phyloP scores from a whole-genome alignment of 306 rosid species.

The Medicago arabica region DNA sequence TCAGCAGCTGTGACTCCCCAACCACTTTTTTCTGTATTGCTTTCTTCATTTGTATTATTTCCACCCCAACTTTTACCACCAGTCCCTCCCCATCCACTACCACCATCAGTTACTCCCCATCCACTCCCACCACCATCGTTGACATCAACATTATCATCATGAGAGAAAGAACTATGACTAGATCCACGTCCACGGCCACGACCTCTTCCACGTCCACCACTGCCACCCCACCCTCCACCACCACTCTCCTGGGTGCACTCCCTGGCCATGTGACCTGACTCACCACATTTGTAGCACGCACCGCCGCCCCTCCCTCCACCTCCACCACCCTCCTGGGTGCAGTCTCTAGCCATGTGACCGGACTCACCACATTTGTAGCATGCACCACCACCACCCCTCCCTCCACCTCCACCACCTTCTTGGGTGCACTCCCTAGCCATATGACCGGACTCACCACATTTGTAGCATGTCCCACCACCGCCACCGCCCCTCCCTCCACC shows the following conservation, averaged over 20 bases:
- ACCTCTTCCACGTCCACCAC: conserved; percentile 22
- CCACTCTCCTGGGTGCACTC: conserved; percentile 13
- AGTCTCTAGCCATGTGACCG: conserved; percentile 14
- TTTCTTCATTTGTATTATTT: conserved; percentile 29
- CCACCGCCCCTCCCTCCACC: neutral
- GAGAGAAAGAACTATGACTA: conserved; percentile 1
- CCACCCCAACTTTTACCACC: conserved; percentile 37
- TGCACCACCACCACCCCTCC: neutral
- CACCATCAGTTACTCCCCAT: conserved; percentile 11
- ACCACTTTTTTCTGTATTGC: neutral
- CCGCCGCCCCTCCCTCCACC: conserved; percentile 6
- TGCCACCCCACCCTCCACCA: conserved; percentile 34
- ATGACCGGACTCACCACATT: conserved; percentile 9
- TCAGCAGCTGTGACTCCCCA: neutral
- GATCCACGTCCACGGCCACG: conserved; percentile 27
- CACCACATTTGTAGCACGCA: conserved; percentile 7
- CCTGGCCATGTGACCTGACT: conserved; percentile 26
- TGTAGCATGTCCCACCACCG: neutral
- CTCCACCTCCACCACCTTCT: neutral
- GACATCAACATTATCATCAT: neutral
- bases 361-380: conserved; percentile 18
- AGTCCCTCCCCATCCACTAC: conserved; percentile 27
- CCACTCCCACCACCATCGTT: conserved; percentile 1
- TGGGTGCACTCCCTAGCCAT: conserved; percentile 16
- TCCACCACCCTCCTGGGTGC: conserved; percentile 15